Evolutionary conservation across 495 filamentous ascomycete species (phyloP).

Genomic region (Hypomontagnella submonticulosa): DNA sequence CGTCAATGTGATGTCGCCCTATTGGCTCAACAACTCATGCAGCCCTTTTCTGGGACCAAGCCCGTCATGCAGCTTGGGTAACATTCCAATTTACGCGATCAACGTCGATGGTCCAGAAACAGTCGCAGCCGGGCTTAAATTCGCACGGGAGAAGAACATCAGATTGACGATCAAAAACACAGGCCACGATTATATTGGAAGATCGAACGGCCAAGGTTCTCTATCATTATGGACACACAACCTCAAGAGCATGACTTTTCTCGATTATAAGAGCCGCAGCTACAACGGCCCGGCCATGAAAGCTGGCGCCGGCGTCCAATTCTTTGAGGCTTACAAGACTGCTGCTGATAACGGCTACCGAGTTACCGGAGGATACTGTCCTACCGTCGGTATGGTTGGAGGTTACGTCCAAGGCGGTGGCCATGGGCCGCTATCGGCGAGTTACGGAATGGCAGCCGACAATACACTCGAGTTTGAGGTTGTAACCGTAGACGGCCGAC

Average conservation of each 20-base stretch:
- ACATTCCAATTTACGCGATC: constrained; percentile 66
- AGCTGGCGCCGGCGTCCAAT: neutral
- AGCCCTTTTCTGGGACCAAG: constrained; percentile 44
- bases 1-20: constrained; percentile 52
- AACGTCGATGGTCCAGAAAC: constrained; percentile 49
- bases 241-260: neutral
- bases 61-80: constrained; percentile 64
- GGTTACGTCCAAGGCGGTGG: constrained; percentile 67
- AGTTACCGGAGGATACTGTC: constrained; percentile 35
- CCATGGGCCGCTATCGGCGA: constrained; percentile 61
- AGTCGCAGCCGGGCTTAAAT: constrained; percentile 50
- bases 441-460: constrained; percentile 69
- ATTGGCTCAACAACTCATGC: constrained; percentile 41
- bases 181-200: constrained; percentile 60
- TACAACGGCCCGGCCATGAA: constrained; percentile 2
- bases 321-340: neutral
- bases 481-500: constrained; percentile 57
- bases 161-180: constrained; percentile 59
- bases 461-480: constrained; percentile 67
- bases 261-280: neutral
- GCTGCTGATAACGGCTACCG: neutral
- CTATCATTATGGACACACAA: constrained; percentile 3
- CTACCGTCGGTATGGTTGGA: constrained; percentile 58
- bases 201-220: constrained; percentile 31
- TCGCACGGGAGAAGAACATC: constrained; percentile 54